phyloP scores from a whole-genome alignment of 352 stramenopile species.

The Phytophthora fragariae region DNA sequence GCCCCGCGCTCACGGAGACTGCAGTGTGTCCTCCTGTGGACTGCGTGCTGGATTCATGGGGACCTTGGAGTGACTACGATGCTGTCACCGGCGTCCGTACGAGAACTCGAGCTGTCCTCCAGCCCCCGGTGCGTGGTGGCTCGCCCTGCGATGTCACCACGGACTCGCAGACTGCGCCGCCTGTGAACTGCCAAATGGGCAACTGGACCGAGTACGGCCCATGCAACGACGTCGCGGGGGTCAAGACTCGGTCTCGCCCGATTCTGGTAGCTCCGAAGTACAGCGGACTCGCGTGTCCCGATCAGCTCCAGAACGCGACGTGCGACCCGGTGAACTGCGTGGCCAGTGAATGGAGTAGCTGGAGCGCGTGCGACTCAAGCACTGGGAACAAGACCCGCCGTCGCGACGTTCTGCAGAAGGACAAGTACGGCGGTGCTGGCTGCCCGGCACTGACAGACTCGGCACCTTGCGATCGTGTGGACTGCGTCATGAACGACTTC shows the following conservation, averaged over 20 bases:
- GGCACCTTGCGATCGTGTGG: slow-evolving; percentile 39
- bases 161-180: slow-evolving; percentile 43
- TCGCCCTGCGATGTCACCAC: slow-evolving; percentile 41
- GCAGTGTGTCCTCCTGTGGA: slow-evolving; percentile 50
- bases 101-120: slow-evolving; percentile 37
- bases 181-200: slow-evolving; percentile 60
- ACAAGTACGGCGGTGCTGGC: slow-evolving; percentile 42
- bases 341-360: slow-evolving; percentile 53
- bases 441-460: slow-evolving; percentile 44
- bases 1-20: slow-evolving; percentile 34
- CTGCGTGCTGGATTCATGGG: slow-evolving; percentile 54
- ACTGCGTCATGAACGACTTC: slow-evolving; percentile 53
- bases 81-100: slow-evolving; percentile 43
- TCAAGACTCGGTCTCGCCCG: slow-evolving; percentile 47
- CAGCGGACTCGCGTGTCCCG: slow-evolving; percentile 50
- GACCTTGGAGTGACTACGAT: slow-evolving; percentile 54
- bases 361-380: slow-evolving; percentile 38
- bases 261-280: slow-evolving; percentile 50
- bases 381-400: slow-evolving; percentile 45
- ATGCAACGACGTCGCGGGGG: slow-evolving; percentile 43
- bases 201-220: slow-evolving; percentile 57
- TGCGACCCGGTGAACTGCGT: slow-evolving; percentile 71
- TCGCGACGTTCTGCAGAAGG: slow-evolving; percentile 43
- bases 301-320: slow-evolving; percentile 38
- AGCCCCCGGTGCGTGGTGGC: slow-evolving; percentile 50